Evolutionary conservation across 73 alveolate species (phyloP).

Genomic region (Paramecium biaurelia): DNA sequence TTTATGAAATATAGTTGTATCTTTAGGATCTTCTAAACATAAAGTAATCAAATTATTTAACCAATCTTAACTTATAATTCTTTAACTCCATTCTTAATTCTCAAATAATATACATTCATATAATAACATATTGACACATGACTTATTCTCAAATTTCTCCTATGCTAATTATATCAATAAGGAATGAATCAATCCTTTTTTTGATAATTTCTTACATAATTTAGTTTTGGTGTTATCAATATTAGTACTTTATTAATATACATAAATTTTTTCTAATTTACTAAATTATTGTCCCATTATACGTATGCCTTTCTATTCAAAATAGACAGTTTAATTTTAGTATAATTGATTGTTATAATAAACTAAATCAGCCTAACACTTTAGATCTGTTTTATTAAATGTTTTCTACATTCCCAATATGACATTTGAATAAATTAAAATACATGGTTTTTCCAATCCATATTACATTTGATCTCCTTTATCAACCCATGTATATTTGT

Average conservation of each 20-base stretch:
- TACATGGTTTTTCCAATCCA: background rate
- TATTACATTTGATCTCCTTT: background rate
- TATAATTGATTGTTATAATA: background rate
- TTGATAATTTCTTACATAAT: background rate
- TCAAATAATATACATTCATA: conserved; percentile 27
- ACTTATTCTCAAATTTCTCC: background rate
- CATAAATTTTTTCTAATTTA: background rate
- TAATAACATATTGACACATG: background rate
- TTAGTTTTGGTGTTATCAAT: background rate
- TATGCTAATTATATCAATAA: background rate
- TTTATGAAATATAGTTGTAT: background rate
- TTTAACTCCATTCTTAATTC: background rate
- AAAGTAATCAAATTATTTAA: background rate
- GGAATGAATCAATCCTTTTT: background rate
- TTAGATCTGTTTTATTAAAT: background rate
- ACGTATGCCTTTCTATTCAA: background rate
- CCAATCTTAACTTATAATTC: background rate
- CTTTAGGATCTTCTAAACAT: background rate
- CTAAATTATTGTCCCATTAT: background rate
- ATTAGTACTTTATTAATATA: background rate
- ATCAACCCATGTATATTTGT: background rate
- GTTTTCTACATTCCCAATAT: background rate
- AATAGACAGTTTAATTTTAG: background rate
- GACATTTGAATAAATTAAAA: background rate
- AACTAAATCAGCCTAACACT: background rate